Evolutionary conservation across 768 basidiomycete species (phyloP), one percentile per base, ranked within the genome.

Genomic region (Tricholoma furcatifolium): DNA sequence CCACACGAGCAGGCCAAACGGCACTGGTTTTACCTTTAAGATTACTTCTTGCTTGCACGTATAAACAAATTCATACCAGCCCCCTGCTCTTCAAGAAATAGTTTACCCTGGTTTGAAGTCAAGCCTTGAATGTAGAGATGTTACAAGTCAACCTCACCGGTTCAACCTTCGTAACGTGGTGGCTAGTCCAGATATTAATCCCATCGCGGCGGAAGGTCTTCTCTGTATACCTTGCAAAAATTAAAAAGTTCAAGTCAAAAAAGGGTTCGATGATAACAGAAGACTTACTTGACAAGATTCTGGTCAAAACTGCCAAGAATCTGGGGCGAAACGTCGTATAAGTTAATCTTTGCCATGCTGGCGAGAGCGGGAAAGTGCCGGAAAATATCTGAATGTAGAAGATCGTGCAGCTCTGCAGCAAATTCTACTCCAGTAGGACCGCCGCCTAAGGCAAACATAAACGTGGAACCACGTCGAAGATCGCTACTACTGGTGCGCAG

Each of bases 1-100:
- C 92, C 92, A 94, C 14, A 94, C 90, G 10, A 91, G 78, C 18
- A 94, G 72, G 21, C 93, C 91, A 65, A 87, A 90, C 6, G 82
- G 84, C 34, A 91, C 91, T 91, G 54, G 11, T 54, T 35, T 30
- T 27, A 24, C 12, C 44, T 38, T 42, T 47, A 5, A 54, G 10
- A 15, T 42, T 43, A 45, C 51, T 47, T 34, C 47, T 18, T 6
- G 10, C 14, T 1, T 24, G 14, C 11, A n/a, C 2, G 40, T 6
- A 14, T 6, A 10, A 24, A 17, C 24, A 10, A n/a, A 14, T 35
- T 24, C 35, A 10, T 27, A 54, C 56, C 53, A 39, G 43, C 52
- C 43, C 56, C 53, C 18, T 54, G 56, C 39, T 58, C 56, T 24
- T 57, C n/a, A 21, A 57, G 35, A 17, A 50, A 43, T 36, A 54